Evolutionary conservation across 768 basidiomycete species (phyloP).

Genomic region (Clitopilus hobsonii): DNA sequence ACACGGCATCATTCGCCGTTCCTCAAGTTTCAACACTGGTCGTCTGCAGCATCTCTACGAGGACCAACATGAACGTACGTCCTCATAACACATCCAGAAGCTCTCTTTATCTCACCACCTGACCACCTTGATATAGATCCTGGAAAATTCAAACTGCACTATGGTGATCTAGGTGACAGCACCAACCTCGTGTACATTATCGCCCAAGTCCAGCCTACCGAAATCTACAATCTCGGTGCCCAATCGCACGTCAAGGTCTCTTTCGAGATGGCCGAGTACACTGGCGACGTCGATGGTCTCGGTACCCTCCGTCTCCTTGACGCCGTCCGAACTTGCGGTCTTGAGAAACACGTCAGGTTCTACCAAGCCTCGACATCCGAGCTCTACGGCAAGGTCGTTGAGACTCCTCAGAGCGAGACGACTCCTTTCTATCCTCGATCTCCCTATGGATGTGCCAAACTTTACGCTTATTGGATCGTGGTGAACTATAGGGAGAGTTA

Average conservation of each 20-base stretch:
- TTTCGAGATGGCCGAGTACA: conserved; percentile 99
- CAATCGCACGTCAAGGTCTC: conserved; percentile 99
- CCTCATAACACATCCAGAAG: not conserved
- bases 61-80: conserved; percentile 88
- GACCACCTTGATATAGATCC: conserved; percentile 39
- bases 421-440: conserved; percentile 99
- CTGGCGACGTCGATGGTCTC: conserved; percentile 93
- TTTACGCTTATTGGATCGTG: conserved; percentile 89
- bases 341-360: conserved; percentile 90
- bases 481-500: conserved; percentile 95
- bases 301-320: conserved; percentile 95
- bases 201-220: conserved; percentile 89
- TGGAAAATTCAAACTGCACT: conserved; percentile 79
- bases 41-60: conserved; percentile 90
- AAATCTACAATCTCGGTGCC: conserved; percentile 97
- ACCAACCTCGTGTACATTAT: conserved; percentile 97
- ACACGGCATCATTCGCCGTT: conserved; percentile 94
- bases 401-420: conserved; percentile 92
- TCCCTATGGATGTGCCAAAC: conserved; percentile 94
- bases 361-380: conserved; percentile 98
- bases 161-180: conserved; percentile 92
- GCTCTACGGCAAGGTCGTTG: conserved; percentile 94
- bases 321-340: conserved; percentile 91
- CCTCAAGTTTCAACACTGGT: conserved; percentile 97
- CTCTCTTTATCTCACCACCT: conserved; percentile 3